These are phyloP conservation scores for Alternaria infectoria DNA, from an alignment of 2,329 filamentous ascomycete genomes.

Conservation along the genomic window DNA sequence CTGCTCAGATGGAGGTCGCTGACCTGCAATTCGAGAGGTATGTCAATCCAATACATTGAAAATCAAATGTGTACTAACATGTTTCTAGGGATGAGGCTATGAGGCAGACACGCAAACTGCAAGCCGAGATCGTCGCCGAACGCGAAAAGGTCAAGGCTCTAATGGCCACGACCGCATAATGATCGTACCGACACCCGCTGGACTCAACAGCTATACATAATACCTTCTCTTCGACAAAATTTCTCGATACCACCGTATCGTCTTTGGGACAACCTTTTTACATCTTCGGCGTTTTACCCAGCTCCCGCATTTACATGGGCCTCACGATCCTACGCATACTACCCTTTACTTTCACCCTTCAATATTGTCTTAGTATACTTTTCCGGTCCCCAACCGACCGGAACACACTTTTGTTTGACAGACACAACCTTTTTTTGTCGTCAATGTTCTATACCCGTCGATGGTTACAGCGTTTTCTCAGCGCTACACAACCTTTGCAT, in stretches of 20 bases:
- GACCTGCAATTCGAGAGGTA: slow-evolving; percentile 74
- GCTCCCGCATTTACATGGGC: slow-evolving; percentile 23
- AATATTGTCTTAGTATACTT: slow-evolving; percentile 17
- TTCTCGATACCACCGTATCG: slow-evolving; percentile 4
- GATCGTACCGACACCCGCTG: slow-evolving; percentile 15
- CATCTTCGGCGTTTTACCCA: slow-evolving; percentile 16
- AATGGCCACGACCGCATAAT: slow-evolving; percentile 40
- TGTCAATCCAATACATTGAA: slow-evolving; percentile 15
- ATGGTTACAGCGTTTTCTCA: slow-evolving; percentile 3
- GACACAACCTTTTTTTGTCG: neutral
- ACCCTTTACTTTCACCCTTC: slow-evolving; percentile 13
- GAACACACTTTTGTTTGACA: neutral
- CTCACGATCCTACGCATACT: slow-evolving; percentile 27
- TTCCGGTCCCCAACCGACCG: neutral
- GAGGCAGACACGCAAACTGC: slow-evolving; percentile 71
- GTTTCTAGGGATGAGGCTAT: slow-evolving; percentile 70
- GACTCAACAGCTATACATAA: slow-evolving; percentile 14
- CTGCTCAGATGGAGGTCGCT: slow-evolving; percentile 81
- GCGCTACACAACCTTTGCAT: neutral
- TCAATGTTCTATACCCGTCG: slow-evolving; percentile 9
- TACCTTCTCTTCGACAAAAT: slow-evolving; percentile 17
- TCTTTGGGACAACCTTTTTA: slow-evolving; percentile 10
- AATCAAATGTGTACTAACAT: slow-evolving; percentile 21
- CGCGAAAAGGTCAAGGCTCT: slow-evolving; percentile 63
- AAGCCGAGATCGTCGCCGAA: slow-evolving; percentile 70